Percentiles rank a stretch among this genome's conserved stretches.
Conservation (phyloP, 2,329 filamentous ascomycete genomes). For the Hypoxylon sp. region DNA sequence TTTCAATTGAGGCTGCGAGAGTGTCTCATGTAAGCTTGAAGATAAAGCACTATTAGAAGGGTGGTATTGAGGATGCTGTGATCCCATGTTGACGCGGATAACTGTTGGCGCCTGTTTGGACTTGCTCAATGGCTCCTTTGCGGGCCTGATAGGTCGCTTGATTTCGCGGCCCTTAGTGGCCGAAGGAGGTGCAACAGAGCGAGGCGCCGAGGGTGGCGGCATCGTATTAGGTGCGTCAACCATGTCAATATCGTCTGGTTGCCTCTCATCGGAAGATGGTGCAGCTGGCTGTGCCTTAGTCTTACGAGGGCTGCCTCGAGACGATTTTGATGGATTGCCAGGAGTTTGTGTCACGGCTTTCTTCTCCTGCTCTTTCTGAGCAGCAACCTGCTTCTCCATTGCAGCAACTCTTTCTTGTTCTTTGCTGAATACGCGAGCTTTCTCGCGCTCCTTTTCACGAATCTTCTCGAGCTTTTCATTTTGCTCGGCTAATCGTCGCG, state of each 20-base stretch:
- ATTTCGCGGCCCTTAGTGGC: constrained; percentile 66
- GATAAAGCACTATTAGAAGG: constrained; percentile 71
- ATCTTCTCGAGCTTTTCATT: constrained; percentile 76
- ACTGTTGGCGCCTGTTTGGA: constrained; percentile 78
- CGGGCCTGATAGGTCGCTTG: constrained; percentile 74
- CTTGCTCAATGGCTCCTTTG: constrained; percentile 71
- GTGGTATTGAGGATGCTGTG: constrained; percentile 72
- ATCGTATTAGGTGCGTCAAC: constrained; percentile 67
- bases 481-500: constrained; percentile 72
- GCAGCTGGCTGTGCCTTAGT: constrained; percentile 55
- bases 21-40: constrained; percentile 71
- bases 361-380: constrained; percentile 68
- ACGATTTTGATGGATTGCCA: constrained; percentile 62
- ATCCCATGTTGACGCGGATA: constrained; percentile 78
- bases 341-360: constrained; percentile 54
- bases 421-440: constrained; percentile 72
- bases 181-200: constrained; percentile 65
- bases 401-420: constrained; percentile 69
- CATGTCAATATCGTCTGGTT: constrained; percentile 68
- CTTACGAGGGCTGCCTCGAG: constrained; percentile 69
- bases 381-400: constrained; percentile 68
- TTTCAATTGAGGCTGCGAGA: constrained; percentile 64
- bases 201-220: constrained; percentile 73
- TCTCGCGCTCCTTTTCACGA: constrained; percentile 78
- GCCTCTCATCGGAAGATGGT: constrained; percentile 54